A percentile compares a stretch with the other conserved stretches of the same genome.
Conservation (phyloP, 2,329 filamentous ascomycete genomes). For the Arthrobotrys sinensis region DNA sequence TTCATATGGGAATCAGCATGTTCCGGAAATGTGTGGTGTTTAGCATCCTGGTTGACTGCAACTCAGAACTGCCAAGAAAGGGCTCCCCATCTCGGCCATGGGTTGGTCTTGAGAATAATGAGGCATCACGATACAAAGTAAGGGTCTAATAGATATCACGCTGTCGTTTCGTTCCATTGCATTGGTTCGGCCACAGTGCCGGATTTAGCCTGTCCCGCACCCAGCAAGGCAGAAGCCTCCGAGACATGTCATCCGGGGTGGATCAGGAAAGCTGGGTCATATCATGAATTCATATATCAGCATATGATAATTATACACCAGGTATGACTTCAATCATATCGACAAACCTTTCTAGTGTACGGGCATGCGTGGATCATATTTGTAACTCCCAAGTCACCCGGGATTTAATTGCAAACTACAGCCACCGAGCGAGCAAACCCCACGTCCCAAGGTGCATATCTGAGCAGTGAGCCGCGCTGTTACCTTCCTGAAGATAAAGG, state of each 20-base stretch:
- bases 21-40: not conserved
- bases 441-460: not conserved
- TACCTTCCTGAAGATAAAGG: slow-evolving; percentile 14
- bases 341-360: not conserved
- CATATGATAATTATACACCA: not conserved
- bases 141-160: not conserved
- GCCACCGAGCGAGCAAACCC: not conserved
- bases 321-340: not conserved
- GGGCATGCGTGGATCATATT: not conserved
- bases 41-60: not conserved
- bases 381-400: not conserved
- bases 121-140: not conserved
- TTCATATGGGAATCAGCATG: too few species aligned
- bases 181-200: slow-evolving; percentile 8
- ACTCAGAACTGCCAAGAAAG: slow-evolving; percentile 1
- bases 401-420: not conserved
- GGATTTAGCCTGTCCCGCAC: slow-evolving; percentile 7
- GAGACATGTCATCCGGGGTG: slow-evolving; percentile 2
- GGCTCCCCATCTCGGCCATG: slow-evolving; percentile 4
- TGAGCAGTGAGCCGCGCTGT: not conserved
- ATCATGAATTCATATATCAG: not conserved
- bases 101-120: not conserved
- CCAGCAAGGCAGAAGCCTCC: slow-evolving; percentile 20
- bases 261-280: not conserved
- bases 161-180: not conserved